Conservation (phyloP, 805 yeast genomes). For the Helenozyma rhizophorensis region DNA sequence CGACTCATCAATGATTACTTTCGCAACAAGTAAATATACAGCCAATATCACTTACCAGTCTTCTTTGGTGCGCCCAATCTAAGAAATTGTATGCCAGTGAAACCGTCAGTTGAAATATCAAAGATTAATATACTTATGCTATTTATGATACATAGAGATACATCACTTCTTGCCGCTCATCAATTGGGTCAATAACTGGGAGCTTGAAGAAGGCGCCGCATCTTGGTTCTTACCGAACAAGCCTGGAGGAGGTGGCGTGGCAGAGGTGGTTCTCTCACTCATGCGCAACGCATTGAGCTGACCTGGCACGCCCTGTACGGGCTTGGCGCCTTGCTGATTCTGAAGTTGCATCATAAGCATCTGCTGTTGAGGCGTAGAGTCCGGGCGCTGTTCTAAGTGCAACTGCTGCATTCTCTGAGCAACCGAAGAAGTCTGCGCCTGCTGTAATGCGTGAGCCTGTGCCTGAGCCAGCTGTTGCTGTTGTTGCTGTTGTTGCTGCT, state of each 20-base stretch:
- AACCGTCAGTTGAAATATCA: too few species aligned
- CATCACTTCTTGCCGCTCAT: constrained; percentile 66
- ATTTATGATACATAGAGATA: constrained; percentile 2
- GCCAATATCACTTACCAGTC: too few species aligned
- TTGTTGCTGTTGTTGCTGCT: constrained; percentile 10
- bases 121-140: too few species aligned
- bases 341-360: constrained; percentile 12
- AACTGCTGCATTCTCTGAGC: constrained; percentile 1
- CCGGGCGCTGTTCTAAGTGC: too few species aligned
- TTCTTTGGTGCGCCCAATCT: too few species aligned
- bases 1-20: constrained; percentile 7
- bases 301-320: neutral
- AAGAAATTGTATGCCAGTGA: too few species aligned
- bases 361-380: constrained; percentile 6
- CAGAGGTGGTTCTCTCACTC: constrained; percentile 34
- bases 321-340: constrained; percentile 9
- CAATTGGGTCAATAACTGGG: constrained; percentile 78
- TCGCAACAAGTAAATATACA: neutral
- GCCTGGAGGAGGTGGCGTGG: constrained; percentile 76
- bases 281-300: constrained; percentile 24
- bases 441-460: constrained; percentile 2
- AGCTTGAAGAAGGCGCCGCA: constrained; percentile 50
- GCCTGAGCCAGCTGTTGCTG: constrained; percentile 9
- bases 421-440: neutral
- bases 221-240: constrained; percentile 34